Evolutionary conservation across 2,329 filamentous ascomycete genomes (phyloP).

Genomic region (Emmonsia crescens): DNA sequence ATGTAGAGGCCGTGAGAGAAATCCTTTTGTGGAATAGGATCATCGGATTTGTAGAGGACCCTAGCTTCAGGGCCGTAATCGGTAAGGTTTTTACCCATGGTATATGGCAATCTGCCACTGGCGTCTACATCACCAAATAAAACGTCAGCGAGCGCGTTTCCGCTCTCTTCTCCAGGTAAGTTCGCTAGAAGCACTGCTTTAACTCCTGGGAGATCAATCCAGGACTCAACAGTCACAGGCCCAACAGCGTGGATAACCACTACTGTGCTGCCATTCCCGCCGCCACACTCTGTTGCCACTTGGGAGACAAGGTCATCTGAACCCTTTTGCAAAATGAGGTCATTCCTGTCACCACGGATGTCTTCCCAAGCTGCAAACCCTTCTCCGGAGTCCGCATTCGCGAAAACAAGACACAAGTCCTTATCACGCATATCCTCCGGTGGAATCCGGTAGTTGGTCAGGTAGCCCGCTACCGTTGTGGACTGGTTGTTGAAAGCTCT

Average conservation of each 20-base stretch:
- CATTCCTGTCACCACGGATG: slow-evolving; percentile 44
- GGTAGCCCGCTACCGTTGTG: slow-evolving; percentile 40
- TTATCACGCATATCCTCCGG: slow-evolving; percentile 30
- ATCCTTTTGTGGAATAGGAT: slow-evolving; percentile 64
- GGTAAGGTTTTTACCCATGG: slow-evolving; percentile 43
- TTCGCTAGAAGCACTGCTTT: slow-evolving; percentile 55
- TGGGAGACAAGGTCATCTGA: slow-evolving; percentile 62
- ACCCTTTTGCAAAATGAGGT: slow-evolving; percentile 59
- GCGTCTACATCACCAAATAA: slow-evolving; percentile 36
- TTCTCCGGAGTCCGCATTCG: slow-evolving; percentile 40
- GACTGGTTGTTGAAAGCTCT: slow-evolving; percentile 33
- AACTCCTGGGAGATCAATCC: slow-evolving; percentile 52
- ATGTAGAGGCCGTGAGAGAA: slow-evolving; percentile 76
- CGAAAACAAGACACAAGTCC: slow-evolving; percentile 38
- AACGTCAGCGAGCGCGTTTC: slow-evolving; percentile 37
- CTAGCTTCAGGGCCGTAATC: slow-evolving; percentile 58
- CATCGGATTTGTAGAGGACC: slow-evolving; percentile 59
- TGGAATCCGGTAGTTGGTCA: slow-evolving; percentile 35
- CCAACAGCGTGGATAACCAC: slow-evolving; percentile 82
- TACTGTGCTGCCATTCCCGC: slow-evolving; percentile 55
- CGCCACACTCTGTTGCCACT: slow-evolving; percentile 57
- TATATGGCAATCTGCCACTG: slow-evolving; percentile 52
- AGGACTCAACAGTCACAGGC: slow-evolving; percentile 49
- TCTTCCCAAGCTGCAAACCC: slow-evolving; percentile 43
- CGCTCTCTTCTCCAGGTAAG: slow-evolving; percentile 47